Evolutionary conservation across 805 yeast species (phyloP), one percentile per base, ranked within the genome.

Genomic region (Tetrapisispora phaffii): DNA sequence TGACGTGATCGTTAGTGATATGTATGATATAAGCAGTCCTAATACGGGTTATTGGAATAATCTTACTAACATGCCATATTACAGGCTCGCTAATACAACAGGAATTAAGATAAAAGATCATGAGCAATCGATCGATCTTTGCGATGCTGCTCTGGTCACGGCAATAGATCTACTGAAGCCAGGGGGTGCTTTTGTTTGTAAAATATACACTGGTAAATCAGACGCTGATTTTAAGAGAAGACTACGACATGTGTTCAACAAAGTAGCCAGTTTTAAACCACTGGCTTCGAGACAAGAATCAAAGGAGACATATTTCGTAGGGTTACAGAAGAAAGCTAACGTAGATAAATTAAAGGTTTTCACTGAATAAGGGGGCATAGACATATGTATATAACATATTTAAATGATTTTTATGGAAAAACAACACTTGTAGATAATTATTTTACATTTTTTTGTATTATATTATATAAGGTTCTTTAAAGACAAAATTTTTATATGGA

Each of bases 31-130:
- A 41, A 66, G 72, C 68, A 70, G 75, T 41, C 80, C 75, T 54
- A 41, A 45, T 41, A 57, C 67, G 21, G 77, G 77, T 6, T 21
- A 33, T 59, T 71, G 77, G 73, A 71, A 69, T 59, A 69, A 76
- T 65, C 76, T 83, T 72, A 78, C 85, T 80, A 82, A 81, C 79
- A 75, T 75, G 45, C 79, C 95, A 39, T 83, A 79, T 60, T 70
- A 71, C 67, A 90, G 96, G 97, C 83, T 90, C 85, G 85, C 87
- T 40, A 90, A 90, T 59, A 86, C 97, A 4, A 72, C 88, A 13
- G 97, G 98, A 4, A 66, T 85, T 34, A 76, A 80, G 9, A 79
- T 83, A 34, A 76, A 77, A 50, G 98, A 90, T 62, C 97, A 90
- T 64, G 67, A 74, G 13, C 78, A 77, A 52, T 87, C 96, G 49